Evolutionary conservation across 805 yeast genomes (phyloP), one percentile per base, ranked within the genome.

Genomic region (Candida pseudofarinosa): DNA sequence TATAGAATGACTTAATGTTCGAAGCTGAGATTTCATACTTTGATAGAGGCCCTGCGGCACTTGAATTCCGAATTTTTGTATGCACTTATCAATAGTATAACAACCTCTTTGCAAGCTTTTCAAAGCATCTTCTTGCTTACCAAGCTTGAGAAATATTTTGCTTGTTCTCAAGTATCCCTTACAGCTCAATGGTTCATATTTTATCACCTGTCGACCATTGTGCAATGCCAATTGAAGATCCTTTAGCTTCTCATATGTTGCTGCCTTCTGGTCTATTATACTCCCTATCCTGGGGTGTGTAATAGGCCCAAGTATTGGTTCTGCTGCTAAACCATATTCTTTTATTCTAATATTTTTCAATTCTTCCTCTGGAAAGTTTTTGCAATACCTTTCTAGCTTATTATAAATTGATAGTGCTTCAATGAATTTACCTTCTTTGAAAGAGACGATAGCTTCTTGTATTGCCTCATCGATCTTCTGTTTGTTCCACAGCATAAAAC

Each of bases 121-220:
- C 45, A 63, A 65, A 2, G 79, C 73, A 15, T 67, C 70, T 1
- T 49, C 20, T 2, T 62, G 52, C 16, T 60, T 50, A 1, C 58
- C 58, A 33, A 53, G 42, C 7, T 45, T 40, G 18, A 46, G 12
- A 17, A 63, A 51, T 3, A 74, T 46, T 49, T 75, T 77, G 2
- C 71, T 67, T 3, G 59, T 54, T 30, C 82, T 51, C 31, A 77
- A 55, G 47, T 76, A 76, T 1, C 79, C 79, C 52, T 74, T 76
- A 53, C 77, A 73, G 14, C 73, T 63, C 19, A 69, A 49, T 0
- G 79, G 80, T 30, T 74, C 77, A 2, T 63, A 15, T 12, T 46
- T 45, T 3, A 71, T 51, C 35, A 73, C 48, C 30, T 42, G 48
- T 23, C 58, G 50, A 0, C 73, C 73, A 42, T 75, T 80, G 19